Evolutionary conservation across 768 basidiomycete genomes (phyloP), one percentile per base, ranked within the genome.

Genomic region (Symmetrospora coprosmae): DNA sequence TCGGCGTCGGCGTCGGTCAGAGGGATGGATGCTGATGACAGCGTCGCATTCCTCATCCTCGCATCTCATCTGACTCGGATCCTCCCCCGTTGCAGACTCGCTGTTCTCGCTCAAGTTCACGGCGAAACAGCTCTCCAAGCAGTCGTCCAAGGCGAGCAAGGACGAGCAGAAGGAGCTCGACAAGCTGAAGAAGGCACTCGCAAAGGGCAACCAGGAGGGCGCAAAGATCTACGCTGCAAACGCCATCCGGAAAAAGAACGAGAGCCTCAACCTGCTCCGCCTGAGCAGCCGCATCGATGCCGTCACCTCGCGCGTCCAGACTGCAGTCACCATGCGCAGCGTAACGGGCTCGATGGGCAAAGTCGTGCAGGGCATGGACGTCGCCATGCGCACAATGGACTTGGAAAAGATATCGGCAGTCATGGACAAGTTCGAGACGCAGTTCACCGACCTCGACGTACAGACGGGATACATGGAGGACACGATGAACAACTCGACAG

Each of bases 341-440:
- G 86, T 99, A 38, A 92, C 94, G 30, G 89, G 89, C 2, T 90
- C 84, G 72, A 94, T 99, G 92, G 83, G 88, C 16, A 84, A 83
- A 34, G 94, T 97, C 2, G 94, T 99, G 43, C 83, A 82, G 68
- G 91, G 90, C 33, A 97, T 99, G 94, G 94, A 99, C 72, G 87
- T 85, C 71, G 94, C 94, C 3, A 97, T 99, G 94, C 86, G 94
- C 67, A 85, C 78, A 73, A 99, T 99, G 94, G 97, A 99, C 76
- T 80, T 97, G 59, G 94, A 99, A 68, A 79, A 96, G 92, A 97
- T 99, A 70, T 92, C 94, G 13, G 73, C 87, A 55, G 88, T 99
- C 33, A 97, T 99, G 94, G 94, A 97, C 76, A 97, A 90, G 75
- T 99, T 99, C 74, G 94, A 99, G 73, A 66, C 82, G 4, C 92